A percentile compares a stretch with the other conserved stretches of the same genome.
These are phyloP conservation scores for Populus hybrid DNA, from an alignment of 441 rosid species.

Conservation along the genomic window DNA sequence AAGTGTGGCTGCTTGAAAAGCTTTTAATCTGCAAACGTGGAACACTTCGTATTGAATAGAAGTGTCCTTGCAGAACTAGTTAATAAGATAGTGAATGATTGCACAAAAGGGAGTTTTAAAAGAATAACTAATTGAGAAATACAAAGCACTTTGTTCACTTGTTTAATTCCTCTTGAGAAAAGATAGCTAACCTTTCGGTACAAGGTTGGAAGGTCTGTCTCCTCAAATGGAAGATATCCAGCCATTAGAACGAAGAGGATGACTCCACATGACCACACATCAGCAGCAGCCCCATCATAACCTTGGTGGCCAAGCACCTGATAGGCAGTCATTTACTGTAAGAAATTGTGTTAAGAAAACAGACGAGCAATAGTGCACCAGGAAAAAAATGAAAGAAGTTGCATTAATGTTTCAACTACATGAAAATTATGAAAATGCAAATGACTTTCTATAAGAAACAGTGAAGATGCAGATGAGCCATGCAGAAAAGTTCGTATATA, in stretches of 20 bases:
- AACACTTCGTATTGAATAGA: neutral
- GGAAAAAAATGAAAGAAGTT: neutral
- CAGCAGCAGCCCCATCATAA: constrained; percentile 93
- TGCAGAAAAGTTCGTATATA: neutral
- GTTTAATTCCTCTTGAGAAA: neutral
- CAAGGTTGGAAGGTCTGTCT: constrained; percentile 74
- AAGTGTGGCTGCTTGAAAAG: neutral
- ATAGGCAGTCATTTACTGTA: constrained; percentile 4
- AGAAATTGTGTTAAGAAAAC: constrained; percentile 11
- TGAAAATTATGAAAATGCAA: neutral
- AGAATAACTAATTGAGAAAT: neutral
- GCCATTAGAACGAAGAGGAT: constrained; percentile 88
- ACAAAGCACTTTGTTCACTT: constrained; percentile 6
- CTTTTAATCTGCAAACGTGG: neutral
- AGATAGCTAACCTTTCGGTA: constrained; percentile 59
- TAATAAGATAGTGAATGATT: neutral
- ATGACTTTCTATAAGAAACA: neutral
- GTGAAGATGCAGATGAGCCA: neutral
- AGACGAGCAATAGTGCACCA: neutral
- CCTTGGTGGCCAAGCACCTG: constrained; percentile 75
- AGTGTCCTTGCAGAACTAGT: neutral
- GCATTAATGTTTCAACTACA: neutral
- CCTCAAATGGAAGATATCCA: constrained; percentile 84
- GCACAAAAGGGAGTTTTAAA: neutral
- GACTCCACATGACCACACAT: constrained; percentile 95